A percentile compares a stretch with the other conserved stretches of the same genome.
phyloP scores from a whole-genome alignment of 176 grass and related monocot genomes.

The Echinochloa phyllopogon region DNA sequence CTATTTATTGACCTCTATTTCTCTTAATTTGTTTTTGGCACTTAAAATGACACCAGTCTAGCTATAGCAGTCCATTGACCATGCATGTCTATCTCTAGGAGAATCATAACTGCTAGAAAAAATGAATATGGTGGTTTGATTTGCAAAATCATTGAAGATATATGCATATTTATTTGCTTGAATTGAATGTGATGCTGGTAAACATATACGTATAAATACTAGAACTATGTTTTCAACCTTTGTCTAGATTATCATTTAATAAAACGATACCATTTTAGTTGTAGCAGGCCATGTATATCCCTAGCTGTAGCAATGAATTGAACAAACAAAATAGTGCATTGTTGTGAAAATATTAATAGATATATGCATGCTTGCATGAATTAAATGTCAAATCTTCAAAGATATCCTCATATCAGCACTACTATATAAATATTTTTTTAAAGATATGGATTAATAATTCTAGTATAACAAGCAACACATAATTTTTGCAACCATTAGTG shows the following conservation, averaged over 20 bases:
- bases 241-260: too few species aligned
- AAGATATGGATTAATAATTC: too few species aligned
- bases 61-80: too few species aligned
- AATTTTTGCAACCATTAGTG: too few species aligned
- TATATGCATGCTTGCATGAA: neutral
- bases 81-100: too few species aligned
- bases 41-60: too few species aligned
- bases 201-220: neutral
- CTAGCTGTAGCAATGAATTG: neutral
- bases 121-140: too few species aligned
- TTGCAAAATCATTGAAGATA: too few species aligned
- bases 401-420: neutral
- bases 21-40: too few species aligned
- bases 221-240: neutral
- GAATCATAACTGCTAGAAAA: too few species aligned
- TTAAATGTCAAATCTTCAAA: neutral
- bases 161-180: neutral
- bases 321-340: neutral
- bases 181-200: neutral
- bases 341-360: neutral
- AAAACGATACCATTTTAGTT: neutral
- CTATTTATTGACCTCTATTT: too few species aligned
- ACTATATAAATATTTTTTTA: neutral
- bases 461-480: too few species aligned
- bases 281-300: neutral